Base-by-base conservation (phyloP, 352 stramenopile genomes). In the Pilasporangium apinafurcum region DNA sequence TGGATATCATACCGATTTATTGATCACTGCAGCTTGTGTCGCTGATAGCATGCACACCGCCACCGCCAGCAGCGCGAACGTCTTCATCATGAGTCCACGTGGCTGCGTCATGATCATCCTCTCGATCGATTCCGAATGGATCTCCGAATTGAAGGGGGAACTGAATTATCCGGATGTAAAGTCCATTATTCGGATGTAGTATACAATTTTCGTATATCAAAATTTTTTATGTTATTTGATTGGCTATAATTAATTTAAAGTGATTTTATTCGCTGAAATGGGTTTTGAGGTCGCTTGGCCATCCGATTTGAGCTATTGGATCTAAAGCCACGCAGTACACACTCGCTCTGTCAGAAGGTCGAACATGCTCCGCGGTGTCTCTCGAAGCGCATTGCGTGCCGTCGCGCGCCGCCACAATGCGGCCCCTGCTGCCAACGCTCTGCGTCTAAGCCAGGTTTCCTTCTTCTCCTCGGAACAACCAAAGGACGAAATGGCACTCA, bases 1-100 rank as follows among this genome's bases (percentile, higher is more conserved):
- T n/a, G n/a, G n/a, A n/a, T n/a, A n/a, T n/a, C n/a, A n/a, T n/a
- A 89, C 77, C 64, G 69, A 84, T 35, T 72, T 83, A 62, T 92
- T 94, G 42, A 92, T 59, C 24, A 92, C 54, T 20, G 60, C 65
- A 17, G 43, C 79, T 20, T 81, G 44, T n/a, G n/a, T n/a, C n/a
- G n/a, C n/a, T n/a, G n/a, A n/a, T n/a, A n/a, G n/a, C 18, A 56
- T 45, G 30, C 61, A 41, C 12, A 59, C 51, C 39, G 49, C 52
- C 24, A 72, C 42, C 35, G 54, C 46, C 46, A 66, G 34, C 30
- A 81, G 48, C 36, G 51, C 40, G 48, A 54, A 45, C 36, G 24
- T 50, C 49, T 51, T 51, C 41, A 72, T 45, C 48, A 65, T 46
- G 43, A 65, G 51, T 31, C 52, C 47, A 51, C 60, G 49, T 37